Base-by-base conservation (phyloP, 108 stramenopile species). In the Cyclotella cryptica region DNA sequence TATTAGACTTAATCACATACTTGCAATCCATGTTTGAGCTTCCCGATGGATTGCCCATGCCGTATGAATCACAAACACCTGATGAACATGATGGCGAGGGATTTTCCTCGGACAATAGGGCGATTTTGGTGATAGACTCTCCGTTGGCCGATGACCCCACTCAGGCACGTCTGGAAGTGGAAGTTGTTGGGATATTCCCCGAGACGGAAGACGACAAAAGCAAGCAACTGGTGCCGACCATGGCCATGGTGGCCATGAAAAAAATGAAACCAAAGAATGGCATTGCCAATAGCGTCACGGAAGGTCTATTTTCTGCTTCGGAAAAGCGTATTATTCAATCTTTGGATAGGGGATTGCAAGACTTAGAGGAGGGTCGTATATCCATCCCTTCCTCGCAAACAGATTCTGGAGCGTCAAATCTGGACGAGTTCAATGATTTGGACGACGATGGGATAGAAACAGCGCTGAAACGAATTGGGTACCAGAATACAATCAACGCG, bases 171-270 rank as follows among this genome's bases (percentile, higher is more conserved):
- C 62, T 95, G 71, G 78, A 88, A 47, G 85, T 95, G 40, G 90
- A 95, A 81, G 85, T 95, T 13, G 86, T 95, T 52, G 92, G 84
- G 10, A 87, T 95, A 66, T 89, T 84, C 61, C 84, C 92, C 11
- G 82, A 80, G 13, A 42, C 49, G 39, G 53, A 57, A 66, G 27
- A 74, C 24, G 49, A 40, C 28, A 5, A 19, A 21, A 29, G 40
- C 35, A 1, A 21, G 27, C 8, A 68, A 8, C 51, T 76, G 21
- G 40, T 69, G 28, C 90, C 90, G 0, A 79, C 83, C 35, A 91
- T 93, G 92, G 90, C 90, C 18, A 92, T 96, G 94, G 87, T 95
- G 21, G 91, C 72, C 7, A 57, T 84, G 75, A 85, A 83, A 62
- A 84, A 79, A 35, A 44, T 58, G 14, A 55, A 66, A 27, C 58